Evolutionary conservation across 176 grass and related monocot genomes (phyloP), one percentile per base, ranked within the genome.

Genomic region (Zoysia japonica): DNA sequence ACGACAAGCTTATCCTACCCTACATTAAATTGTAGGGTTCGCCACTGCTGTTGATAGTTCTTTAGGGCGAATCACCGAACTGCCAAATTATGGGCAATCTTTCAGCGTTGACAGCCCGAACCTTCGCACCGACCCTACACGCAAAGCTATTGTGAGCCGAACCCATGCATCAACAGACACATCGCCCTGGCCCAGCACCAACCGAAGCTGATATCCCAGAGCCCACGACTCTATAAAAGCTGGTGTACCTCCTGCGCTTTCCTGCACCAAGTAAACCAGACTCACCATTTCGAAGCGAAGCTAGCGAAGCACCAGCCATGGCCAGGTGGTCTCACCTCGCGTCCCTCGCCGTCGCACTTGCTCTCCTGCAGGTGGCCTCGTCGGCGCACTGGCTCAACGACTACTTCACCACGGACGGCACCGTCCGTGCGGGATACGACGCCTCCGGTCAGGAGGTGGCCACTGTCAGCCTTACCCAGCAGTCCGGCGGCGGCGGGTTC

Each of bases 301-400:
- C 2, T 28, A 7, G 20, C 14, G 67, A 17, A 16, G 44, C 40
- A 17, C 8, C 39, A 9, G 67, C 59, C 60, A 83, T 79, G 80
- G 75, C 68, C 15, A 60, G 63, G 76, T 40, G 80, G 75, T 13
- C 51, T 28, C 53, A 56, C 5, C 61, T 56, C 6, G 46, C 78
- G 20, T 75, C 53, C 15, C 39, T 63, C 2, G 68, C 35, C 36
- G 28, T 63, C 3, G 35, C 7, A 7, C 14, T 72, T 1, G 49
- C 14, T 7, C 50, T 73, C 12, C 6, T 81, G 55, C 55, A 36
- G 6, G 79, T 7, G 28, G 68, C 57, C 11, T 43, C 80, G 59
- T 46, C 59, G 7, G 80, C 41, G 16, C 63, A 60, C 0, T 82
- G 80, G 80, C 80, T 82, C 2, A 52, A 82, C 69, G 69, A 82